Percentiles rank a stretch among this genome's conserved stretches.
These are phyloP conservation scores for Rhodomyrtus tomentosa DNA, from an alignment of 345 rosid genomes.

Conservation along the genomic window DNA sequence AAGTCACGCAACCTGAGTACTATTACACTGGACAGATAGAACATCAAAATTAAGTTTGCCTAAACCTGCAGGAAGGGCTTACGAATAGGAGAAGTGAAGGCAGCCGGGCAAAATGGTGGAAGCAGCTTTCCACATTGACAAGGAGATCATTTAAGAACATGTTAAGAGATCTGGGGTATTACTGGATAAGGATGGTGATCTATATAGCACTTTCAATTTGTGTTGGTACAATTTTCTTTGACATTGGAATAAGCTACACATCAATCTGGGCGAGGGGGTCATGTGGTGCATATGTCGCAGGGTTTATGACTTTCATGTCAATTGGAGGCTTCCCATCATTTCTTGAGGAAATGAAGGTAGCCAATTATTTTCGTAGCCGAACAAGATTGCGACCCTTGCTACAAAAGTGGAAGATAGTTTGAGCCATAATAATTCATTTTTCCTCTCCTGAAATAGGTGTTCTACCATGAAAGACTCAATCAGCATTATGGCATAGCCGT, in stretches of 20 bases:
- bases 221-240: conserved; percentile 76
- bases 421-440: not conserved
- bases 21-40: not conserved
- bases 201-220: conserved; percentile 69
- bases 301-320: conserved; percentile 93
- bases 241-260: conserved; percentile 72
- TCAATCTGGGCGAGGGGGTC: conserved; percentile 92
- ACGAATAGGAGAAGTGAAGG: conserved; percentile 60
- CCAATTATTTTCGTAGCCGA: not conserved
- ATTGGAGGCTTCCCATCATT: conserved; percentile 98
- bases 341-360: conserved; percentile 91
- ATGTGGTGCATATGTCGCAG: conserved; percentile 76
- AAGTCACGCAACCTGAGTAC: not conserved
- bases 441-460: conserved; percentile 39
- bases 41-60: not conserved
- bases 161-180: conserved; percentile 91
- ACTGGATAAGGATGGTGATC: conserved; percentile 83
- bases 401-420: not conserved
- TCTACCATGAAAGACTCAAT: conserved; percentile 78
- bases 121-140: conserved; percentile 73
- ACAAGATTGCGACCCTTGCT: not conserved
- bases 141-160: conserved; percentile 83
- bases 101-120: conserved; percentile 82
- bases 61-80: conserved; percentile 53
- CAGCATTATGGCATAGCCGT: conserved; percentile 82